phyloP scores from a whole-genome alignment of 768 basidiomycete species.

The Amanita pallidorosea region DNA sequence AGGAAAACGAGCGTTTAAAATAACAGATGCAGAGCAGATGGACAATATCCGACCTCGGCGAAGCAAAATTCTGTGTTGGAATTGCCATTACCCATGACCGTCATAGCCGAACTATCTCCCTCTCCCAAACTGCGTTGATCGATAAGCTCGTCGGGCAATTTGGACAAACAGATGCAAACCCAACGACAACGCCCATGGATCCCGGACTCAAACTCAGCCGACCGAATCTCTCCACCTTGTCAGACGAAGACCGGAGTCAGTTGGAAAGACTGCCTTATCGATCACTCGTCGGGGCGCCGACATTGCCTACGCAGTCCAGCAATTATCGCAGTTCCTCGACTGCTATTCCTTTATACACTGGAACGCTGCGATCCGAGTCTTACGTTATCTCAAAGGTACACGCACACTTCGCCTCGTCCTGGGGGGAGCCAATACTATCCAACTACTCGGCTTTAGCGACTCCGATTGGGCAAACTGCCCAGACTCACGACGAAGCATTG shows the following conservation, averaged over 20 bases:
- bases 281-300: slow-evolving; percentile 14
- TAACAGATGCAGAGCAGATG: background rate
- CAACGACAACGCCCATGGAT: background rate
- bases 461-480: slow-evolving; percentile 12
- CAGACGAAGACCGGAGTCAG: background rate
- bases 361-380: slow-evolving; percentile 14
- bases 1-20: background rate
- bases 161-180: background rate
- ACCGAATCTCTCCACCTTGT: background rate
- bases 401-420: background rate
- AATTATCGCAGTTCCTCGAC: slow-evolving; percentile 19
- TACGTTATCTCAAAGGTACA: slow-evolving; percentile 11
- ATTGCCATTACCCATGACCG: background rate
- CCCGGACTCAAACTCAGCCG: background rate
- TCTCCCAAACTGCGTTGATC: background rate
- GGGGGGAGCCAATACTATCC: background rate
- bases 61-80: background rate
- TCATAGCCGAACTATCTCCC: background rate
- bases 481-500: slow-evolving; percentile 10
- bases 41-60: background rate
- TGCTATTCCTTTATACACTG: slow-evolving; percentile 15
- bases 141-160: background rate
- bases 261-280: slow-evolving; percentile 15
- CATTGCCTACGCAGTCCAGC: slow-evolving; percentile 15
- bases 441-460: slow-evolving; percentile 13